Conservation (phyloP, 2,329 filamentous ascomycete genomes). For the Lasiodiplodia hormozganensis region DNA sequence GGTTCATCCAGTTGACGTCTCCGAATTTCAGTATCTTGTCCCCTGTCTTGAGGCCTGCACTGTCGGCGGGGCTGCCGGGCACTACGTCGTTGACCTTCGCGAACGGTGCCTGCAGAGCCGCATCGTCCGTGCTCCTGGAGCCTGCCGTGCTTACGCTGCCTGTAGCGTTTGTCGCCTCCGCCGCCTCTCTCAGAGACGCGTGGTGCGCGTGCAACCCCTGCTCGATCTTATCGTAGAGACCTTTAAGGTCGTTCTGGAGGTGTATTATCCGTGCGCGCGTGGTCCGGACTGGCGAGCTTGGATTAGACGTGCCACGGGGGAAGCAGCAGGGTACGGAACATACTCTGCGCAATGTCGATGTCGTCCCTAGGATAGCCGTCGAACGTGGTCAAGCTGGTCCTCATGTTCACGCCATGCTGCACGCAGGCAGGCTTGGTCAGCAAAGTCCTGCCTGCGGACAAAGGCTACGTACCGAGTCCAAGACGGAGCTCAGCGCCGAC, state of each 20-base stretch:
- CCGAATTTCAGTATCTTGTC: conserved; percentile 88
- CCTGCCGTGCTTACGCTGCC: conserved; percentile 33
- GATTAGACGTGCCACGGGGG: background rate
- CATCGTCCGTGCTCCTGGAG: conserved; percentile 37
- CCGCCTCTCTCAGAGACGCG: conserved; percentile 64
- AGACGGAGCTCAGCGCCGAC: conserved; percentile 79
- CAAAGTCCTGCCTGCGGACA: background rate
- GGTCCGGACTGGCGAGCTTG: conserved; percentile 73
- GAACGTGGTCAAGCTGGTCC: conserved; percentile 81
- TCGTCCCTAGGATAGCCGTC: conserved; percentile 94
- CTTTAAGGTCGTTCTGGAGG: conserved; percentile 92
- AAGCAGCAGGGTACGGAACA: conserved; percentile 34
- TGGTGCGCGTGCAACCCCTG: conserved; percentile 89
- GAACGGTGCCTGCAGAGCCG: conserved; percentile 70
- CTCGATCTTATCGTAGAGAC: conserved; percentile 83
- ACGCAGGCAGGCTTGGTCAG: conserved; percentile 33
- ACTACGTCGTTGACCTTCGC: conserved; percentile 89
- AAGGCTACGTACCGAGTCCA: conserved; percentile 74
- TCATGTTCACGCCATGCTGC: conserved; percentile 95
- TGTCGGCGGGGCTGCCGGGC: conserved; percentile 77
- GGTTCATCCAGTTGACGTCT: conserved; percentile 80
- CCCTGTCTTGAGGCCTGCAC: conserved; percentile 79
- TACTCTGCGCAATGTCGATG: conserved; percentile 94
- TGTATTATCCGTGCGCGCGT: conserved; percentile 88
- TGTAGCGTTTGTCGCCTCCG: conserved; percentile 34